Evolutionary conservation across 495 filamentous ascomycete genomes (phyloP).

Genomic region (Barbatosphaeria neglecta): DNA sequence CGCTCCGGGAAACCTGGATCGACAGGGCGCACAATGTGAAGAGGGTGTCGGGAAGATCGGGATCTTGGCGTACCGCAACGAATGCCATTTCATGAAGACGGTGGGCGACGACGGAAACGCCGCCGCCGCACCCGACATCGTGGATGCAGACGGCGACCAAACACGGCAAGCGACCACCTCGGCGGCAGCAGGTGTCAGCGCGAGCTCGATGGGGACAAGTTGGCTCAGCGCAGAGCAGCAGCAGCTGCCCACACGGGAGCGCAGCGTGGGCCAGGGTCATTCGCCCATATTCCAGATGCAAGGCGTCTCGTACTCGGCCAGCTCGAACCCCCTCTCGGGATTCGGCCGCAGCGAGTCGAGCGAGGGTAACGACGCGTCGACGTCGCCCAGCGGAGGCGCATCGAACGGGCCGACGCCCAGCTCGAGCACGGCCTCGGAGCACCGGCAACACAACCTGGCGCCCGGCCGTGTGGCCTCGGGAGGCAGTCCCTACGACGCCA

Average conservation of each 20-base stretch:
- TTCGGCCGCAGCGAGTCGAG: slow-evolving; percentile 15
- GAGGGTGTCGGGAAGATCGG: slow-evolving; percentile 10
- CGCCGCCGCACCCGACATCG: slow-evolving; percentile 13
- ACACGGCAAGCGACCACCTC: slow-evolving; percentile 1
- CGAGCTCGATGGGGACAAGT: slow-evolving; percentile 10
- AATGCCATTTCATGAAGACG: slow-evolving; percentile 21
- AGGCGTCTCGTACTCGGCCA: slow-evolving; percentile 13
- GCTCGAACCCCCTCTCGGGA: slow-evolving; percentile 5
- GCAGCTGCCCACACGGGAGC: slow-evolving; percentile 20
- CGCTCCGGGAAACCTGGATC: slow-evolving; percentile 3
- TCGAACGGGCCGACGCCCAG: slow-evolving; percentile 41
- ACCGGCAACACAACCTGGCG: slow-evolving; percentile 13
- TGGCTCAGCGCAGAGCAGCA: slow-evolving; percentile 26
- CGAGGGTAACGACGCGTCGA: slow-evolving; percentile 28
- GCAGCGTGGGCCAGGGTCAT: slow-evolving; percentile 11
- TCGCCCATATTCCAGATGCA: slow-evolving; percentile 18
- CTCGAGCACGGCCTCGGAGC: slow-evolving; percentile 36
- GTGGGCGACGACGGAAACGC: slow-evolving; percentile 18
- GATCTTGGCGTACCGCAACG: slow-evolving; percentile 15
- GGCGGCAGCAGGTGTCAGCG: slow-evolving; percentile 8
- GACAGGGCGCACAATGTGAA: not conserved
- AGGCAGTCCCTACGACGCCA: slow-evolving; percentile 35
- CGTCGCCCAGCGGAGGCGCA: slow-evolving; percentile 22
- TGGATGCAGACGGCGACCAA: slow-evolving; percentile 8
- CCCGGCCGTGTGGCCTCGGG: slow-evolving; percentile 15